Evolutionary conservation across 176 grass and related monocot species (phyloP).

Genomic region (Sorghum bicolor): DNA sequence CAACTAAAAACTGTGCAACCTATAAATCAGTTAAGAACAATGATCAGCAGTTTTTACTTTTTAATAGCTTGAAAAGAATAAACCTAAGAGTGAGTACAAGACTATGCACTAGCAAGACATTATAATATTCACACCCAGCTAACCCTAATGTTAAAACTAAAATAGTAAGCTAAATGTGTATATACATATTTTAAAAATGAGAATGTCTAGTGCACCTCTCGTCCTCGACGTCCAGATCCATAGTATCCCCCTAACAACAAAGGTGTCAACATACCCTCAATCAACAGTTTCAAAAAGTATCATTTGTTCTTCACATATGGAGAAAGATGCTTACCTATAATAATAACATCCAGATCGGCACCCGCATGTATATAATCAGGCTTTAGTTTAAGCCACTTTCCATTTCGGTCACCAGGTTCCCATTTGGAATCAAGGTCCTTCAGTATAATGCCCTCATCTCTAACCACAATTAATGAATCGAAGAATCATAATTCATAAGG

Average conservation of each 20-base stretch:
- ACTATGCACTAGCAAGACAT: background rate
- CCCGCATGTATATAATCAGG: slow-evolving; percentile 94
- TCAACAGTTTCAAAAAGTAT: slow-evolving; percentile 13
- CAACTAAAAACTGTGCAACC: slow-evolving; percentile 95
- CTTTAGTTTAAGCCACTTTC: slow-evolving; percentile 97
- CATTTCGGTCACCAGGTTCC: slow-evolving; percentile 87
- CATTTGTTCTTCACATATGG: slow-evolving; percentile 1
- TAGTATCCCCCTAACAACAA: slow-evolving; percentile 77
- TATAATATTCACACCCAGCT: slow-evolving; percentile 17
- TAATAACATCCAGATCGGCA: slow-evolving; percentile 91
- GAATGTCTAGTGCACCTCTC: slow-evolving; percentile 54
- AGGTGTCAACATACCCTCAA: slow-evolving; percentile 12
- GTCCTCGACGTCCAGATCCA: slow-evolving; percentile 89
- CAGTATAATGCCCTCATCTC: slow-evolving; percentile 88
- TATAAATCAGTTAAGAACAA: slow-evolving; percentile 38
- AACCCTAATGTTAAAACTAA: slow-evolving; percentile 4
- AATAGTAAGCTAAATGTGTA: background rate
- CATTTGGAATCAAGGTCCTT: slow-evolving; percentile 96
- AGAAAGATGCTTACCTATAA: slow-evolving; percentile 70
- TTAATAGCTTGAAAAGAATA: slow-evolving; percentile 21
- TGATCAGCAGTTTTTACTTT: background rate
- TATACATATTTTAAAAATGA: slow-evolving; percentile 13
- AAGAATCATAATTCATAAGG: slow-evolving; percentile 35
- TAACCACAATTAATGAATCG: slow-evolving; percentile 32
- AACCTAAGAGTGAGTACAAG: background rate